Conservation (phyloP, 257 asterid species). For the Ajuga chamaepitys region DNA sequence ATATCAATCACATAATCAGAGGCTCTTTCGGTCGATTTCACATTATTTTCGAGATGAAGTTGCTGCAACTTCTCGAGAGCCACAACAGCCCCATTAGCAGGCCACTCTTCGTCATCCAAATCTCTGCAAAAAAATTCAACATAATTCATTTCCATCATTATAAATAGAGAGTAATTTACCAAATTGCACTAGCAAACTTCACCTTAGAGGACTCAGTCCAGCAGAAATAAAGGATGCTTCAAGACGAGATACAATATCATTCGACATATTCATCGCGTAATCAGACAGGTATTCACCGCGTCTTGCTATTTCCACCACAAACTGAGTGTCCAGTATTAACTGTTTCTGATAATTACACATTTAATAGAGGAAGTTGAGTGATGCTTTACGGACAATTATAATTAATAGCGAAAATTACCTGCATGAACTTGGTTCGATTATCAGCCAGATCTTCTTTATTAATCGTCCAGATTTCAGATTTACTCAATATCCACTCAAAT, state of each 20-base stretch:
- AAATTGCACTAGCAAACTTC: not conserved
- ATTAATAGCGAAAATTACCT: slow-evolving; percentile 29
- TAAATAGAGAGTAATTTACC: not conserved
- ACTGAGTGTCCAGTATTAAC: slow-evolving; percentile 52
- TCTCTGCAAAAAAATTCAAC: slow-evolving; percentile 25
- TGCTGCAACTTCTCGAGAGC: slow-evolving; percentile 51
- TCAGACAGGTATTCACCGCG: slow-evolving; percentile 46
- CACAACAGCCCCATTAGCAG: slow-evolving; percentile 31
- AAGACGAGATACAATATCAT: slow-evolving; percentile 23
- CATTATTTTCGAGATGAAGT: no score
- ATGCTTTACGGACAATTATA: not conserved
- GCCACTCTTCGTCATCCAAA: slow-evolving; percentile 34
- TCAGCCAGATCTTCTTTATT: slow-evolving; percentile 21
- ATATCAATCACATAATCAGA: slow-evolving; percentile 3
- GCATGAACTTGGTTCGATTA: slow-evolving; percentile 28
- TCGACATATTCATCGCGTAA: slow-evolving; percentile 13
- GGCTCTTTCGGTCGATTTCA: no score
- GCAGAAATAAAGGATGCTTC: slow-evolving; percentile 25
- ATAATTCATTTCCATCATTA: not conserved
- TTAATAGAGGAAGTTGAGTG: not conserved
- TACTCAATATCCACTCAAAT: slow-evolving; percentile 31
- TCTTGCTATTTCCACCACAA: slow-evolving; percentile 64
- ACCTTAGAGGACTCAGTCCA: slow-evolving; percentile 49
- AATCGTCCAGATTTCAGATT: slow-evolving; percentile 23
- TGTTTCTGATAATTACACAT: no score